Percentiles rank a stretch among this genome's conserved stretches.
phyloP scores from a whole-genome alignment of 202 grass and related monocot species.

The Brachypodium distachyon region DNA sequence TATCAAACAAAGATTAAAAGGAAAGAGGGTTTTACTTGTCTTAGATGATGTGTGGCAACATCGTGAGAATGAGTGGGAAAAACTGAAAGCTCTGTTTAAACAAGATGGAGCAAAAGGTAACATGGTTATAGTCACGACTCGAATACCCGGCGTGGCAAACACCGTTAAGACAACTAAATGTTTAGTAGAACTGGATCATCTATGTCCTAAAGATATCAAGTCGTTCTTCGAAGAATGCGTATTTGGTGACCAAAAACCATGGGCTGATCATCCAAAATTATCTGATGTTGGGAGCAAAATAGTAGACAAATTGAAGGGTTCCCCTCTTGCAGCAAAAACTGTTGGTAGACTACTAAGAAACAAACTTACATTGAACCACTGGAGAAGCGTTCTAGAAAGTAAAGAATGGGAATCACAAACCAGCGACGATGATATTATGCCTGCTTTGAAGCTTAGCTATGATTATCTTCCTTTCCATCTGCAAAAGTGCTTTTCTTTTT shows the following conservation, averaged over 20 bases:
- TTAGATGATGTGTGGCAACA: conserved; percentile 33
- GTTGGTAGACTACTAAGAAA: conserved; percentile 14
- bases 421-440: not conserved
- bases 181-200: not conserved
- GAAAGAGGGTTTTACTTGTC: conserved; percentile 21
- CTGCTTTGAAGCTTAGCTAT: conserved; percentile 27
- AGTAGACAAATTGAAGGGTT: not conserved
- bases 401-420: conserved; percentile 21
- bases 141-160: not conserved
- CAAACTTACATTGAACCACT: not conserved
- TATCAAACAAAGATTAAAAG: not conserved
- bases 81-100: not conserved
- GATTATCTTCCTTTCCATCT: conserved; percentile 19
- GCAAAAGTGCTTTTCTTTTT: conserved; percentile 5
- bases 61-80: not conserved
- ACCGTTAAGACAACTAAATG: not conserved
- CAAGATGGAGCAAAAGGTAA: not conserved
- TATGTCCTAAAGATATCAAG: not conserved
- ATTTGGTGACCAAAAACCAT: not conserved
- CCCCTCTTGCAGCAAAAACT: conserved; percentile 30
- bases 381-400: conserved; percentile 18
- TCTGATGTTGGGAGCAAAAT: not conserved
- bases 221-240: not conserved
- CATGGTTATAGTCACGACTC: conserved; percentile 18
- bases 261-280: accelerated